Evolutionary conservation across 2,329 filamentous ascomycete genomes (phyloP).

Genomic region (Alternaria sp.): DNA sequence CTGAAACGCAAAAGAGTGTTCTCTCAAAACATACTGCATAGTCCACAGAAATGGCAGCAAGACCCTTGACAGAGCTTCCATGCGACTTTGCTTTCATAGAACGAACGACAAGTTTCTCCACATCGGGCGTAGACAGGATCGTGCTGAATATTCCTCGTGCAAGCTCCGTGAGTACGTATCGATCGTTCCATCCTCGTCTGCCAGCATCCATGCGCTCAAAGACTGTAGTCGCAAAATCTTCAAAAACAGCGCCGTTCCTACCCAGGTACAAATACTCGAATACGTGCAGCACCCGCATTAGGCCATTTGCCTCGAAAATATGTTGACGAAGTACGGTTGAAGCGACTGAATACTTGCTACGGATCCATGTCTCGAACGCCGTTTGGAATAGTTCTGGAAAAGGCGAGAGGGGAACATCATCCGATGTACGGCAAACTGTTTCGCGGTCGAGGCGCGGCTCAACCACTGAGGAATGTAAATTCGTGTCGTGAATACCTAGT

Average conservation of each 20-base stretch:
- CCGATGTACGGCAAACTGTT: slow-evolving; percentile 59
- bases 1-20: not conserved
- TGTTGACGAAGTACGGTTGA: slow-evolving; percentile 70
- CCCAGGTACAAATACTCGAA: slow-evolving; percentile 80
- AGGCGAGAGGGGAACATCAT: slow-evolving; percentile 62
- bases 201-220: slow-evolving; percentile 77
- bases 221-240: slow-evolving; percentile 71
- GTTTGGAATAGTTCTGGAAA: slow-evolving; percentile 78
- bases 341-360: slow-evolving; percentile 74
- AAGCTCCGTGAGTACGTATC: slow-evolving; percentile 80
- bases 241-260: slow-evolving; percentile 73
- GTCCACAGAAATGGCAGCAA: slow-evolving; percentile 70
- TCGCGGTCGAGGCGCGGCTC: slow-evolving; percentile 63
- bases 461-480: slow-evolving; percentile 6
- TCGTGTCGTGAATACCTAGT: slow-evolving; percentile 63
- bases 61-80: slow-evolving; percentile 66
- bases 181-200: slow-evolving; percentile 75
- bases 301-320: slow-evolving; percentile 73
- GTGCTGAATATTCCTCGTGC: slow-evolving; percentile 74
- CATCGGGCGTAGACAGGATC: slow-evolving; percentile 61
- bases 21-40: slow-evolving; percentile 68
- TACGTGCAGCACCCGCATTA: slow-evolving; percentile 70
- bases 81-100: slow-evolving; percentile 58
- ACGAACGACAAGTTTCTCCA: slow-evolving; percentile 69
- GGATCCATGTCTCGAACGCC: slow-evolving; percentile 79